These are phyloP conservation scores for Misopates orontium DNA, from an alignment of 257 asterid genomes.

Conservation along the genomic window DNA sequence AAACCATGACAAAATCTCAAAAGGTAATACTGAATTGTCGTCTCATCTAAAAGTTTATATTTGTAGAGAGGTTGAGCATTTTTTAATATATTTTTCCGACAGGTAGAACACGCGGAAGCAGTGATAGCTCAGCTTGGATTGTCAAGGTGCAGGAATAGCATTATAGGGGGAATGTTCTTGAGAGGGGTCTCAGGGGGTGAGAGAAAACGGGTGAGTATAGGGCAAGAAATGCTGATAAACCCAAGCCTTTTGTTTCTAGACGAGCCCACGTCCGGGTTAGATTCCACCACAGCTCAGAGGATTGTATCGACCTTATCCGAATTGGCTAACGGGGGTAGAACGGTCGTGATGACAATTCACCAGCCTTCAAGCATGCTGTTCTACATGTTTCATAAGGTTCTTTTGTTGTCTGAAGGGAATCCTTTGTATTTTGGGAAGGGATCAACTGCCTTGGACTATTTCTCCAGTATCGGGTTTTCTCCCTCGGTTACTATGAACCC, in stretches of 20 bases:
- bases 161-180: slow-evolving; percentile 43
- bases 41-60: no score
- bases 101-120: slow-evolving; percentile 45
- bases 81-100: slow-evolving; percentile 27
- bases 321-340: slow-evolving; percentile 55
- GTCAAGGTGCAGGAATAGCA: slow-evolving; percentile 48
- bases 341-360: slow-evolving; percentile 65
- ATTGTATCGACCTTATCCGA: slow-evolving; percentile 56
- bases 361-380: slow-evolving; percentile 73
- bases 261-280: slow-evolving; percentile 74
- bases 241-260: slow-evolving; percentile 66
- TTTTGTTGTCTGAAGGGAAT: slow-evolving; percentile 38
- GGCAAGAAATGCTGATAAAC: slow-evolving; percentile 73
- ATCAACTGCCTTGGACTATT: slow-evolving; percentile 31
- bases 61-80: no score
- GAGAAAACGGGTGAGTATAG: slow-evolving; percentile 68
- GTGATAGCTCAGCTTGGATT: slow-evolving; percentile 60
- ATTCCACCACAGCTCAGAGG: slow-evolving; percentile 68
- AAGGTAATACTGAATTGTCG: slow-evolving; percentile 22
- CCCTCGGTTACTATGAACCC: slow-evolving; percentile 35
- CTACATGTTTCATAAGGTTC: slow-evolving; percentile 65
- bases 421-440: slow-evolving; percentile 36
- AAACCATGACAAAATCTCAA: slow-evolving; percentile 32
- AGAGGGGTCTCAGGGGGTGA: slow-evolving; percentile 79
- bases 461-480: slow-evolving; percentile 32